Base-by-base conservation (phyloP, 1,139 yeast species). In the Yamadazyma aaseri region DNA sequence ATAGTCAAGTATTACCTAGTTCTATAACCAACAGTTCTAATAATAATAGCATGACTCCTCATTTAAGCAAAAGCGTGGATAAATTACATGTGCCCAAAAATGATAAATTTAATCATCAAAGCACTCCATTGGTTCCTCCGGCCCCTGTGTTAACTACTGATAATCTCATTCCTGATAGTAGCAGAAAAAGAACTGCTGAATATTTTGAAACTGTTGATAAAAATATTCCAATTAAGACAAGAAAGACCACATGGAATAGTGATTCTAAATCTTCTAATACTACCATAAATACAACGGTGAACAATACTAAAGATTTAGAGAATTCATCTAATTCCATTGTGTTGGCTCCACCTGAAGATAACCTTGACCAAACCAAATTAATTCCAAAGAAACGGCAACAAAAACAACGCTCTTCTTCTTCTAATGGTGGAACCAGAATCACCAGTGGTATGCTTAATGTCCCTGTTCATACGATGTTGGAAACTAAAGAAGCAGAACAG, bases 381-480 rank as follows among this genome's bases (percentile, higher is more conserved):
- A 57, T 65, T 13, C 71, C 72, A 1, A 44, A 44, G 18, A 61
- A 61, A 36, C 43, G 47, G 27, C 31, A 31, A 17, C 17, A 45
- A 27, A 32, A 32, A 3, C n/a, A n/a, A n/a, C n/a, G n/a, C n/a
- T 8, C 11, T 8, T 34, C 46, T 3, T 34, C 36, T 11, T 20
- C 23, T 10, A 33, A 45, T 5, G 39, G 31, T 5, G 38, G 47
- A 5, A 41, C 39, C 8, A 65, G 86, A 49, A 79, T 81, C 29
- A 78, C 85, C 1, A 79, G 86, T 0, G 89, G 89, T 1, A 81
- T 80, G 86, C 58, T 82, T 31, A 51, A 48, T 32, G 49, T 60
- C 23, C 72, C 72, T 1, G 51, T 51, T 12, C 56, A 51, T 34
- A 44, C 58, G 3, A 50, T 50, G 33, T 36, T 55, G 23, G 57